These are phyloP conservation scores for Tolypocladium amazonense DNA, from an alignment of 2,329 filamentous ascomycete species.

Conservation along the genomic window DNA sequence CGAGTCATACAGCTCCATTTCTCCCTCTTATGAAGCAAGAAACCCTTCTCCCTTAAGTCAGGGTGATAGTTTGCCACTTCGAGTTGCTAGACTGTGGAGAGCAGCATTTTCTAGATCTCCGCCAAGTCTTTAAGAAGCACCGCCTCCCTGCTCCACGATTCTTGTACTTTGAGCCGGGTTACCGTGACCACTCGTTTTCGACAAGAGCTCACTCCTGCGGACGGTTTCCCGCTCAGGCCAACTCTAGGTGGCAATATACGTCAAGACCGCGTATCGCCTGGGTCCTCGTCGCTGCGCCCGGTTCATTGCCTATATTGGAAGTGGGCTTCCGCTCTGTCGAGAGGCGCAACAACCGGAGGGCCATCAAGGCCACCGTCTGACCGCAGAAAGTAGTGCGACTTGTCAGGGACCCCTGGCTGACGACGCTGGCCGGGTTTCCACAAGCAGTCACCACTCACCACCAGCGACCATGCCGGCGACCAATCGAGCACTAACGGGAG, in stretches of 20 bases:
- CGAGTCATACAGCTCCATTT: not conserved
- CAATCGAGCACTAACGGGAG: constrained; percentile 19
- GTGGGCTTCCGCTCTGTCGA: not conserved
- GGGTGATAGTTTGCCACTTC: not conserved
- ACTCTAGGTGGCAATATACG: not conserved
- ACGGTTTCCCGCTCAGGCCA: not conserved
- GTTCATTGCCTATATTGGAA: not conserved
- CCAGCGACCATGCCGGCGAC: constrained; percentile 18
- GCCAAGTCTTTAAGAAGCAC: not conserved
- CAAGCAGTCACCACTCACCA: constrained; percentile 12
- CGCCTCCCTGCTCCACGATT: not conserved
- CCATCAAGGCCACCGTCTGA: constrained; percentile 21
- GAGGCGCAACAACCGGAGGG: constrained; percentile 9
- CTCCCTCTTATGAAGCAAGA: not conserved
- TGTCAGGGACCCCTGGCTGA: constrained; percentile 18
- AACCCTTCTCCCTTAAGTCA: too few relatives aligned
- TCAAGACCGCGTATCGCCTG: not conserved
- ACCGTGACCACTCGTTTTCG: not conserved
- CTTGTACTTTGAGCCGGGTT: not conserved
- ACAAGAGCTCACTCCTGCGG: not conserved
- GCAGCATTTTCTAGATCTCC: not conserved
- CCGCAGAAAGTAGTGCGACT: constrained; percentile 22
- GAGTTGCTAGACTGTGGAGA: not conserved
- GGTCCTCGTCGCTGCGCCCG: not conserved
- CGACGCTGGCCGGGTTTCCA: constrained; percentile 19